A percentile compares a stretch with the other conserved stretches of the same genome.
Evolutionary conservation across 805 yeast genomes (phyloP).

Genomic region (Candida pseudofarinosa): DNA sequence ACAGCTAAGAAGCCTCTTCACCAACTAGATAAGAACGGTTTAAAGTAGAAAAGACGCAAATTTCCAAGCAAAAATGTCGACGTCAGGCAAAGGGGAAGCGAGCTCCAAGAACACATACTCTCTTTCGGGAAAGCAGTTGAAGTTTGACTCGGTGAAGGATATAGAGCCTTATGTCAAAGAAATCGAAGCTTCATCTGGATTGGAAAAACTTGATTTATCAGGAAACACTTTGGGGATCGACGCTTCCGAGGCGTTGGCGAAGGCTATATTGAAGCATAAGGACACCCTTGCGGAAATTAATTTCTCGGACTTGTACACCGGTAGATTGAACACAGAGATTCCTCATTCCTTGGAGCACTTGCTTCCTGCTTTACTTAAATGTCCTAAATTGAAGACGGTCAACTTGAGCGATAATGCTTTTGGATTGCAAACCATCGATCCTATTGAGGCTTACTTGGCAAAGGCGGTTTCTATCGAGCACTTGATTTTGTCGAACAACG

Average conservation of each 20-base stretch:
- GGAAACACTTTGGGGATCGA: constrained; percentile 95
- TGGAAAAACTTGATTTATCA: constrained; percentile 67
- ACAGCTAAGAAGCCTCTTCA: background rate
- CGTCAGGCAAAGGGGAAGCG: constrained; percentile 30
- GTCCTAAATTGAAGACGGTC: constrained; percentile 65
- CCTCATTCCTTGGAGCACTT: constrained; percentile 74
- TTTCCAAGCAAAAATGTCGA: constrained; percentile 6
- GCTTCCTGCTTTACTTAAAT: constrained; percentile 67
- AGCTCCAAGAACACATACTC: constrained; percentile 46
- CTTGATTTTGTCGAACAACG: constrained; percentile 86
- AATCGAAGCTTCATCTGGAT: constrained; percentile 34
- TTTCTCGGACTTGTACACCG: constrained; percentile 91
- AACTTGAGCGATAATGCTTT: constrained; percentile 94
- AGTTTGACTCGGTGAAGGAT: constrained; percentile 69
- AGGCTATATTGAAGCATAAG: constrained; percentile 42
- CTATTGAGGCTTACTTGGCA: constrained; percentile 72
- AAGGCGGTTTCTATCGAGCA: constrained; percentile 79
- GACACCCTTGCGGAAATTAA: constrained; percentile 62
- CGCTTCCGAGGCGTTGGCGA: constrained; percentile 71
- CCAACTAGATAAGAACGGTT: background rate
- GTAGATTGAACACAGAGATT: constrained; percentile 91
- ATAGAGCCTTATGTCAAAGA: constrained; percentile 66
- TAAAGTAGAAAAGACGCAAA: background rate
- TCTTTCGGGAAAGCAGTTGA: constrained; percentile 69
- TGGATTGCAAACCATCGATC: constrained; percentile 92